Base-by-base conservation (phyloP, 31 red algal genomes). In the Bonnemaisonia californica region DNA sequence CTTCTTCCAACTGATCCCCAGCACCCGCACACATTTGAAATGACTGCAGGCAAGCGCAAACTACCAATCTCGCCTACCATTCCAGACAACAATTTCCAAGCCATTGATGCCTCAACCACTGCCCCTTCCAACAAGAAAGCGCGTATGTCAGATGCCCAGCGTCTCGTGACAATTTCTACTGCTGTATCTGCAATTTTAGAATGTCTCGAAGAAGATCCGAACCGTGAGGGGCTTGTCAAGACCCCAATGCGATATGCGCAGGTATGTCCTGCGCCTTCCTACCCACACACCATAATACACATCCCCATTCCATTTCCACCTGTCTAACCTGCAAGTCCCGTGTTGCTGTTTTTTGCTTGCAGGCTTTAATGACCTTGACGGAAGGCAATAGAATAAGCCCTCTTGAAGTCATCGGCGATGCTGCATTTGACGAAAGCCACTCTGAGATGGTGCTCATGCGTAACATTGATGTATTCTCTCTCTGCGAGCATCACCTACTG, bases 401-500 rank as follows among this genome's bases (percentile, higher is more conserved):
- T 40, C 19, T 21, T 54, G 69, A 60, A 41, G 30, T 92, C 47
- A 42, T 97, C 39, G 82, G 86, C 77, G 85, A 79, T 64, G 89
- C 94, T 12, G 57, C 83, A 38, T 97, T 93, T 54, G 47, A 82
- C 32, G 94, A 92, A 56, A 84, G 73, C 40, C 80, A 84, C 47
- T 62, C 38, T 33, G 95, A 98, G 45, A 66, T 88, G 66, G 91
- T 98, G 55, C 57, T 94, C 11, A 41, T 94, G 35, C 84, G 84
- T 4, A 68, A 89, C 42, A 89, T 98, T 13, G 81, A 87, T 54
- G 76, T 98, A 30, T 92, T 70, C 58, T 98, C 95, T 38, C 61
- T 98, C 29, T 98, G 95, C 62, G 95, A 98, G 82, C 95, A 98
- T 62, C 95, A 98, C 68, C 33, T 98, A 41, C 91, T 98, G 29